Conservation (phyloP, 2,329 filamentous ascomycete species). For the Colletotrichum horii region DNA sequence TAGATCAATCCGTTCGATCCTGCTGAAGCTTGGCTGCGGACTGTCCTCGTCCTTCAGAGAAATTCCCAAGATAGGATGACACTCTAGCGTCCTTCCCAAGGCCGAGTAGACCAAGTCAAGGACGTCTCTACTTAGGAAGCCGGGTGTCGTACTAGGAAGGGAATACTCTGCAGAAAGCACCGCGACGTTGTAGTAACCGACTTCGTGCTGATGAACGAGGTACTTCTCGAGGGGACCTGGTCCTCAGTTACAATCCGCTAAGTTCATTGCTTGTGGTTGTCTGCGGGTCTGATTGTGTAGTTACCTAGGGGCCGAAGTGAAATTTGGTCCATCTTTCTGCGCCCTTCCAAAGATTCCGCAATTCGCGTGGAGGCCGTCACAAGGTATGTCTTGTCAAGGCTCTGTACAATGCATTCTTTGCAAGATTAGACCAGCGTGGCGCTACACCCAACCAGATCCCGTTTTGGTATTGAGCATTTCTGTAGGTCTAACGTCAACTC, state of each 20-base stretch:
- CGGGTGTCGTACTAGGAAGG: not conserved
- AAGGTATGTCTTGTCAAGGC: not conserved
- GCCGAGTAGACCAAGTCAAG: not conserved
- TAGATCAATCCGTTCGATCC: not conserved
- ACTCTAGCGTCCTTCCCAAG: not conserved
- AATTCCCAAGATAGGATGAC: not conserved
- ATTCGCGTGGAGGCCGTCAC: not conserved
- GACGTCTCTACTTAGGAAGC: not conserved
- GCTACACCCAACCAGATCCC: not conserved
- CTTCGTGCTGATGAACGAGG: not conserved
- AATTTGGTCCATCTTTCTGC: not conserved
- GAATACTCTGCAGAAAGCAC: not conserved
- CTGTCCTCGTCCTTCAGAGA: not conserved
- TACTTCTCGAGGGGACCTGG: not conserved
- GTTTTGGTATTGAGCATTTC: not conserved
- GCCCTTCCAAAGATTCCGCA: not conserved
- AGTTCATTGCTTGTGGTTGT: not conserved
- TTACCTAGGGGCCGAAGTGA: not conserved
- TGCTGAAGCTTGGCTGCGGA: not conserved
- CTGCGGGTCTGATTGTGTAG: not conserved
- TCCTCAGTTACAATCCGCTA: not conserved
- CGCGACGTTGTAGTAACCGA: not conserved
- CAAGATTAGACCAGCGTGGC: not conserved
- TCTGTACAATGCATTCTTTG: not conserved
- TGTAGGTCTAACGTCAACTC: not conserved